These are phyloP conservation scores for Adansonia madagascariensis DNA, from an alignment of 441 rosid species.

Conservation along the genomic window DNA sequence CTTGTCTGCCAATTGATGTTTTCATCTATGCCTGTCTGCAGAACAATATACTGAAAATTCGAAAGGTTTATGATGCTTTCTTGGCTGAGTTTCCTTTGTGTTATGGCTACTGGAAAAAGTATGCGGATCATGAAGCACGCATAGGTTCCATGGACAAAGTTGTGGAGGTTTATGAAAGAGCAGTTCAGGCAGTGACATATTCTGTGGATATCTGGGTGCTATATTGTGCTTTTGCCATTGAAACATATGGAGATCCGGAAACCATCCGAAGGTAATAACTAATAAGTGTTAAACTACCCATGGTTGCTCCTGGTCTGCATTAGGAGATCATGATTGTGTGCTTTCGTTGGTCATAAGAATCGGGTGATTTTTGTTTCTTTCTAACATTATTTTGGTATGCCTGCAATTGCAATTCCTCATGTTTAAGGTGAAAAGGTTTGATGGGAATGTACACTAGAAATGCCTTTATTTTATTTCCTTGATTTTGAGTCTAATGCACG, in stretches of 20 bases:
- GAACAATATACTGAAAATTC: conserved; percentile 83
- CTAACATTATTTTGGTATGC: conserved; percentile 71
- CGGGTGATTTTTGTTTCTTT: conserved; percentile 46
- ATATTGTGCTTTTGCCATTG: conserved; percentile 78
- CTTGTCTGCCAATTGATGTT: background rate
- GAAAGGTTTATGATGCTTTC: conserved; percentile 86
- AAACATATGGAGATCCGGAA: conserved; percentile 92
- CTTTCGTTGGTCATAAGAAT: conserved; percentile 40
- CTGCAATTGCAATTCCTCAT: conserved; percentile 72
- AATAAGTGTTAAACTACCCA: too few species aligned
- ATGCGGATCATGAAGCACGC: conserved; percentile 93
- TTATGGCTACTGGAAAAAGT: conserved; percentile 99
- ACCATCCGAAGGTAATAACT: conserved; percentile 39
- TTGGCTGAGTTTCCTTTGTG: conserved; percentile 91
- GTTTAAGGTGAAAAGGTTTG: conserved; percentile 64
- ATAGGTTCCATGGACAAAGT: conserved; percentile 90
- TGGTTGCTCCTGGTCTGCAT: too few species aligned
- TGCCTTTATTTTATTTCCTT: conserved; percentile 43
- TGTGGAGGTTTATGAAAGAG: conserved; percentile 92
- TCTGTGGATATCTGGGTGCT: conserved; percentile 97
- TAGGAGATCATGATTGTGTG: conserved; percentile 35
- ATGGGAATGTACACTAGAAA: conserved; percentile 57
- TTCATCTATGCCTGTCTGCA: conserved; percentile 39
- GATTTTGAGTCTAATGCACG: conserved; percentile 39
- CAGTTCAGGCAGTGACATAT: conserved; percentile 87